Evolutionary conservation across 805 yeast species (phyloP).

Genomic region (Isabelozyma pseudorhagii): DNA sequence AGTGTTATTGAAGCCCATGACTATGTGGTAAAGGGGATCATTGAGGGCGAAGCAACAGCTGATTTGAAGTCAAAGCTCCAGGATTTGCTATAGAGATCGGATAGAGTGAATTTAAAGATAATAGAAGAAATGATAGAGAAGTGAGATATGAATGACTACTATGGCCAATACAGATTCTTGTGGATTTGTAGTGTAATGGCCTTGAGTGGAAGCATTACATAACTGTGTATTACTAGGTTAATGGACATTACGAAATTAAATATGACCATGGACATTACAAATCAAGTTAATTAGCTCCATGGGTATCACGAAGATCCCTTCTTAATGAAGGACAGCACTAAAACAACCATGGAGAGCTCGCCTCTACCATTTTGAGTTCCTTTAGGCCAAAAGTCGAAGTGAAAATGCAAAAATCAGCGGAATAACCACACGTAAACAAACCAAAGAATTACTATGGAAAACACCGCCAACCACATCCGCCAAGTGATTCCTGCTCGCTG

Average conservation of each 20-base stretch:
- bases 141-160: not conserved
- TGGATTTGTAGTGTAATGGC: too few relatives aligned
- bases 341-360: too few relatives aligned
- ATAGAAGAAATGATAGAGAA: not conserved
- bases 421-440: slow-evolving; percentile 43
- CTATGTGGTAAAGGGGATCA: not conserved
- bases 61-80: not conserved
- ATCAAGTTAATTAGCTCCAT: too few relatives aligned
- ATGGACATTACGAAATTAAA: too few relatives aligned
- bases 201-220: too few relatives aligned
- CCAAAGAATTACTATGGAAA: slow-evolving; percentile 31
- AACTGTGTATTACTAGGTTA: too few relatives aligned
- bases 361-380: too few relatives aligned
- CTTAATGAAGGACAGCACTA: too few relatives aligned
- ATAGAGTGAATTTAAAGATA: not conserved
- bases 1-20: not conserved
- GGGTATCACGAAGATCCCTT: too few relatives aligned
- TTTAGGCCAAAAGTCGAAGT: not conserved
- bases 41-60: not conserved
- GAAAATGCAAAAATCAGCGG: slow-evolving; percentile 5
- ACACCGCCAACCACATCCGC: slow-evolving; percentile 43
- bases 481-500: slow-evolving; percentile 44
- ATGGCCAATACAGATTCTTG: too few relatives aligned
- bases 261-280: too few relatives aligned
- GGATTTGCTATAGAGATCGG: not conserved